A percentile compares a stretch with the other conserved stretches of the same genome.
These are phyloP conservation scores for Neophaeococcomyces aloes DNA, from an alignment of 2,329 filamentous ascomycete species.

Conservation along the genomic window DNA sequence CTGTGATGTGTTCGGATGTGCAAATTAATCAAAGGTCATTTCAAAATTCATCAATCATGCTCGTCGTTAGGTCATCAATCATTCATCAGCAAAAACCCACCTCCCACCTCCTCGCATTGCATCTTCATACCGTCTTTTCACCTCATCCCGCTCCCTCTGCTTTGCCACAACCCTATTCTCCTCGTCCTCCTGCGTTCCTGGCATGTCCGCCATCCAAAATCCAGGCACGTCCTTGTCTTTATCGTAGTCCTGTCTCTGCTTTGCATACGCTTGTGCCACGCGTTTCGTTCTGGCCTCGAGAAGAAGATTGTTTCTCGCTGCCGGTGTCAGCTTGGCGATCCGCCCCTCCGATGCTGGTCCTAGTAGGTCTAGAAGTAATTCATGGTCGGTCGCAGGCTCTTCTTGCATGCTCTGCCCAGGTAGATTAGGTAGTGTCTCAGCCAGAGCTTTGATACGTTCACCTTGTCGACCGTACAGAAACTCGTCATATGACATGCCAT, in stretches of 20 bases:
- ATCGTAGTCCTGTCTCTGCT: conserved; percentile 64
- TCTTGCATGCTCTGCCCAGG: not conserved
- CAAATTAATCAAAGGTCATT: not conserved
- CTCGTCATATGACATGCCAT: not conserved
- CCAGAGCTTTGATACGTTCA: conserved; percentile 47
- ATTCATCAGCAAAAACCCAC: conserved; percentile 22
- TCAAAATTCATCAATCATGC: not conserved
- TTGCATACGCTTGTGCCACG: conserved; percentile 65
- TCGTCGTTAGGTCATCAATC: not conserved
- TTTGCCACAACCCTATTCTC: conserved; percentile 55
- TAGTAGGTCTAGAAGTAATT: conserved; percentile 24
- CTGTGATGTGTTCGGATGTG: too few species aligned
- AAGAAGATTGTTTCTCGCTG: conserved; percentile 50
- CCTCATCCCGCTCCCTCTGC: conserved; percentile 51
- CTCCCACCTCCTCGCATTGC: conserved; percentile 50
- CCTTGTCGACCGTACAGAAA: conserved; percentile 3
- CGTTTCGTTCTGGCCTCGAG: conserved; percentile 64
- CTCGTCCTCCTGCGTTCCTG: conserved; percentile 69
- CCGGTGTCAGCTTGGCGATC: conserved; percentile 44
- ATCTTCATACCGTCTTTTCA: conserved; percentile 67
- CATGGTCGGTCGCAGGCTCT: conserved; percentile 26
- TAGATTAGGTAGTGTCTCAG: conserved; percentile 30
- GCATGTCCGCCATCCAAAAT: conserved; percentile 86
- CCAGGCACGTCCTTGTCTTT: conserved; percentile 67
- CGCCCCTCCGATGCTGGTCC: conserved; percentile 26